Percentiles rank a stretch among this genome's conserved stretches.
These are phyloP conservation scores for Ettlia oleoabundans DNA, from an alignment of 139 green algal species.

Conservation along the genomic window DNA sequence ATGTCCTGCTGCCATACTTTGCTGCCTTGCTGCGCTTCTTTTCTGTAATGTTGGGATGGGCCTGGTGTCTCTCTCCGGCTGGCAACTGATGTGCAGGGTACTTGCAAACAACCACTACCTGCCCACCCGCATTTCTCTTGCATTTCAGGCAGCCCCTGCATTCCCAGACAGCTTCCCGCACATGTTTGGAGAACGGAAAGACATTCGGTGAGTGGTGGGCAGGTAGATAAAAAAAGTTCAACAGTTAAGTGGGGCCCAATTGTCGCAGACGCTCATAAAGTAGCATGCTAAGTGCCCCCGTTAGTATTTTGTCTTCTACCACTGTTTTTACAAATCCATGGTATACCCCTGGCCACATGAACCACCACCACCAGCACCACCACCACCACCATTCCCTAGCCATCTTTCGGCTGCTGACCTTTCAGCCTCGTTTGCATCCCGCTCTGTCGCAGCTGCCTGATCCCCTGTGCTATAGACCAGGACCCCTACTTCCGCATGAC, in stretches of 20 bases:
- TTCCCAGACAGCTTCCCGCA: slow-evolving; percentile 96
- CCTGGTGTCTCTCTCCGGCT: too few relatives aligned
- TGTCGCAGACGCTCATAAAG: too few relatives aligned
- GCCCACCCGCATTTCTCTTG: background rate
- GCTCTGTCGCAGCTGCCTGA: slow-evolving; percentile 78
- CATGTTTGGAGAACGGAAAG: slow-evolving; percentile 90
- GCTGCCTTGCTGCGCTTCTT: too few relatives aligned
- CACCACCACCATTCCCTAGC: background rate
- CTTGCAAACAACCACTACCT: too few relatives aligned
- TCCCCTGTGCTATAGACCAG: slow-evolving; percentile 97
- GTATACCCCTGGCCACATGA: background rate
- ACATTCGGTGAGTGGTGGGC: slow-evolving; percentile 61
- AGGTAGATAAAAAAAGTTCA: too few relatives aligned
- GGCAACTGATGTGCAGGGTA: too few relatives aligned
- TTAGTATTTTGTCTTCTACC: too few relatives aligned
- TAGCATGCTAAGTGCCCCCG: too few relatives aligned
- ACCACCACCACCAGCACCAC: background rate
- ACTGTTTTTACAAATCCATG: background rate
- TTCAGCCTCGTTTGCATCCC: background rate
- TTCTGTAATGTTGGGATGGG: too few relatives aligned
- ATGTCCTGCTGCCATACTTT: too few relatives aligned
- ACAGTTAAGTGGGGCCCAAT: too few relatives aligned
- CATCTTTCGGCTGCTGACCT: background rate
- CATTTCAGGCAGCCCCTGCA: slow-evolving; percentile 84
- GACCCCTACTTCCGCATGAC: slow-evolving; percentile 97